Evolutionary conservation across 768 basidiomycete species (phyloP).

Genomic region (Russula olivacea): DNA sequence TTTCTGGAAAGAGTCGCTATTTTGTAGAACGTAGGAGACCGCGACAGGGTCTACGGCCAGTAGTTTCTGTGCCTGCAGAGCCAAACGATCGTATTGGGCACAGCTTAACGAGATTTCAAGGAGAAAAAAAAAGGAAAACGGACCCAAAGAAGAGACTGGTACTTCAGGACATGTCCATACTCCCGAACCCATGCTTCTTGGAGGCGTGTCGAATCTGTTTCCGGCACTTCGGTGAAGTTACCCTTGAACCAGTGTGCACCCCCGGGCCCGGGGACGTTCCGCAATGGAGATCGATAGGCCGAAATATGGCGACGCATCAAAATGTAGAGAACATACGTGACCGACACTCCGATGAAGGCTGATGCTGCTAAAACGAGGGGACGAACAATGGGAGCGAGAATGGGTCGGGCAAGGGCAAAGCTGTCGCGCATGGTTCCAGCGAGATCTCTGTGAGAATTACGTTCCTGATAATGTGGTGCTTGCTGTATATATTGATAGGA

Average conservation of each 20-base stretch:
- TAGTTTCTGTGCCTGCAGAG: slow-evolving; percentile 26
- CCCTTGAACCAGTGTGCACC: slow-evolving; percentile 9
- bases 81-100: not conserved
- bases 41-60: slow-evolving; percentile 35
- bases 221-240: slow-evolving; percentile 3
- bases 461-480: not conserved
- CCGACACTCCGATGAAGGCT: not conserved
- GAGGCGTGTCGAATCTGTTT: slow-evolving; percentile 8
- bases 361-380: not conserved
- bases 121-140: not conserved
- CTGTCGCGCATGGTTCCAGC: not conserved
- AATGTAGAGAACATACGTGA: not conserved
- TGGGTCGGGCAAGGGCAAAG: not conserved
- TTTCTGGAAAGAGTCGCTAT: slow-evolving; percentile 33
- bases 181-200: slow-evolving; percentile 21
- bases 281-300: slow-evolving; percentile 6
- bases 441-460: not conserved
- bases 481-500: no score
- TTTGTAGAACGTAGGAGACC: slow-evolving; percentile 32
- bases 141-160: slow-evolving; percentile 2
- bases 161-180: slow-evolving; percentile 19
- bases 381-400: not conserved
- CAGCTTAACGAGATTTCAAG: not conserved
- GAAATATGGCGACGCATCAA: not conserved
- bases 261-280: slow-evolving; percentile 9